phyloP scores from a whole-genome alignment of 2,329 filamentous ascomycete genomes.

The Cordyceps javanica region DNA sequence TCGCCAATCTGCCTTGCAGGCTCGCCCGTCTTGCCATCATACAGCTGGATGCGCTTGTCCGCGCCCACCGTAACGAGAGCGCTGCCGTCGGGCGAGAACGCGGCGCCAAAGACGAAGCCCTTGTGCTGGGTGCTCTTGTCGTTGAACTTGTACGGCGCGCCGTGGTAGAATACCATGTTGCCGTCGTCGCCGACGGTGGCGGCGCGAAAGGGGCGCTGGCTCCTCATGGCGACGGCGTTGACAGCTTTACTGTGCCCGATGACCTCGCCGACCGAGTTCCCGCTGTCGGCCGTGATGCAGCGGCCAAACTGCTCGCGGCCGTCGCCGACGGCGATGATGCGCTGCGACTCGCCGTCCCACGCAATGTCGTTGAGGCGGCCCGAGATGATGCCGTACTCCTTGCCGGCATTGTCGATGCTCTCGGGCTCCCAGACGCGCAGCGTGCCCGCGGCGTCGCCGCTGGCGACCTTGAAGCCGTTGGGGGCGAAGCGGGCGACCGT shows the following conservation, averaged over 20 bases:
- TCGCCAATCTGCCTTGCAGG: slow-evolving; percentile 70
- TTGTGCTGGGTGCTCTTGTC: slow-evolving; percentile 75
- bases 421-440: slow-evolving; percentile 93
- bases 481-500: slow-evolving; percentile 92
- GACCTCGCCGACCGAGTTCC: slow-evolving; percentile 93
- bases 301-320: slow-evolving; percentile 90
- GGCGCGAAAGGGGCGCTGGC: slow-evolving; percentile 84
- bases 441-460: slow-evolving; percentile 76
- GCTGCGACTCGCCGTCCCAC: slow-evolving; percentile 95
- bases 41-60: slow-evolving; percentile 89
- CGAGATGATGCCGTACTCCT: slow-evolving; percentile 90
- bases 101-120: slow-evolving; percentile 81
- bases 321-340: slow-evolving; percentile 92
- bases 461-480: slow-evolving; percentile 90
- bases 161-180: slow-evolving; percentile 85
- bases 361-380: slow-evolving; percentile 94
- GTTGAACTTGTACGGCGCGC: slow-evolving; percentile 93
- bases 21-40: slow-evolving; percentile 94
- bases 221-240: slow-evolving; percentile 84
- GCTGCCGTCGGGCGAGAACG: slow-evolving; percentile 83
- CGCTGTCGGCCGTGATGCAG: slow-evolving; percentile 91
- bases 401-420: slow-evolving; percentile 77
- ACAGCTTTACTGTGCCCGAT: slow-evolving; percentile 84
- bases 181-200: slow-evolving; percentile 89
- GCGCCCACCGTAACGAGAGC: slow-evolving; percentile 81